Evolutionary conservation across 768 basidiomycete species (phyloP).

Genomic region (Pulveroboletus sp.): DNA sequence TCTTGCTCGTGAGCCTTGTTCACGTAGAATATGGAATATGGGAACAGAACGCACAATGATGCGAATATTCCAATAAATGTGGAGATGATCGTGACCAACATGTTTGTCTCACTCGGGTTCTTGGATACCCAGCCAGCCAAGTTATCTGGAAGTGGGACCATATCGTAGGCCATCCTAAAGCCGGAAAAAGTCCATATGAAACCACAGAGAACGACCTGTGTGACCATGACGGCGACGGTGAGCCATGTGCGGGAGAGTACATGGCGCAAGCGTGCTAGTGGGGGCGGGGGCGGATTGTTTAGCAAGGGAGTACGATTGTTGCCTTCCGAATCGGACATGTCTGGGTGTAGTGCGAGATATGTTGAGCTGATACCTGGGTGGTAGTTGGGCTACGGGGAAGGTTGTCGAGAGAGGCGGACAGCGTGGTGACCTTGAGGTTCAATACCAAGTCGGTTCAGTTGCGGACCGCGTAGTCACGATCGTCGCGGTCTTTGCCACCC

Average conservation of each 20-base stretch:
- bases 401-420: too few relatives aligned
- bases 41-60: neutral
- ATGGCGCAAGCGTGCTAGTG: neutral
- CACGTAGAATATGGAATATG: neutral
- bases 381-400: too few relatives aligned
- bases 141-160: neutral
- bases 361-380: too few relatives aligned
- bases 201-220: neutral
- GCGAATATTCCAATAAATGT: neutral
- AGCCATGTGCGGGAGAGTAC: neutral
- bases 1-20: neutral
- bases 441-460: too few relatives aligned
- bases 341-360: too few relatives aligned
- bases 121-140: neutral
- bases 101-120: too few relatives aligned
- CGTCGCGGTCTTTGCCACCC: too few relatives aligned
- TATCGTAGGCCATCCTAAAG: neutral
- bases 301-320: neutral
- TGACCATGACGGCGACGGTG: neutral
- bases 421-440: too few relatives aligned
- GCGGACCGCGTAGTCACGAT: too few relatives aligned
- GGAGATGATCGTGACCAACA: too few relatives aligned
- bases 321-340: neutral
- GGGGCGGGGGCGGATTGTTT: neutral
- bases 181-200: neutral